These are phyloP conservation scores for Botrytis fragariae DNA, from an alignment of 2,329 filamentous ascomycete genomes.

Conservation along the genomic window DNA sequence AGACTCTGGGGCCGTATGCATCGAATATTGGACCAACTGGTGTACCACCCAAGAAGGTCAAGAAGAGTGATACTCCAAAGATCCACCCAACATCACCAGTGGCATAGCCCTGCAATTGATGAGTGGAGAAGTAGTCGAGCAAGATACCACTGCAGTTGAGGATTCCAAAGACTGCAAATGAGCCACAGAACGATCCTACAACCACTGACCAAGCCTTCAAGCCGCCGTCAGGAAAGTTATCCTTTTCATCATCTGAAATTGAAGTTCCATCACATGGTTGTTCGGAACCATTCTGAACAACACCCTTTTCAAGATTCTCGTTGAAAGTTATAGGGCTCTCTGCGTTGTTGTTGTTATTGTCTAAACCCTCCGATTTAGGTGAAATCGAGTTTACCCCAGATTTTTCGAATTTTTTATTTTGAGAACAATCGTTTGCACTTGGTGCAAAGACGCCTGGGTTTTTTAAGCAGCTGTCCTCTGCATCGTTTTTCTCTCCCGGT, in stretches of 20 bases:
- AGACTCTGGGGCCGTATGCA: constrained; percentile 55
- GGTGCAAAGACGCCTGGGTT: constrained; percentile 15
- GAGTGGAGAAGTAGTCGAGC: constrained; percentile 59
- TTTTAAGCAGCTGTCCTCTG: constrained; percentile 23
- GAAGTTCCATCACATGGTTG: constrained; percentile 25
- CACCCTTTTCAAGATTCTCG: constrained; percentile 21
- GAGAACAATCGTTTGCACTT: constrained; percentile 1
- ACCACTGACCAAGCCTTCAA: constrained; percentile 63
- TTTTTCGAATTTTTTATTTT: not conserved
- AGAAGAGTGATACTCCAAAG: constrained; percentile 64
- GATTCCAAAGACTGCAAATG: constrained; percentile 60
- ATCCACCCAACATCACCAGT: constrained; percentile 55
- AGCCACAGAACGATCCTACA: constrained; percentile 61
- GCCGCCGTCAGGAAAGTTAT: constrained; percentile 64
- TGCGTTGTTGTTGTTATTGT: not conserved
- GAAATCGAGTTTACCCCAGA: not conserved
- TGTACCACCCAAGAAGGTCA: constrained; percentile 67
- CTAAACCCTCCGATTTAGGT: not conserved
- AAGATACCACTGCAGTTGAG: constrained; percentile 50
- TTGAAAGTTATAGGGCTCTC: not conserved
- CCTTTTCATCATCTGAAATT: constrained; percentile 30
- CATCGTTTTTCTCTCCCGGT: constrained; percentile 13
- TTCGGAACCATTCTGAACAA: constrained; percentile 15
- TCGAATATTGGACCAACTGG: constrained; percentile 71
- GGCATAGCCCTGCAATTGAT: constrained; percentile 58